Percentiles rank a stretch among this genome's conserved stretches.
phyloP scores from a whole-genome alignment of 768 basidiomycete genomes.

The Tubosaeta sp. region DNA sequence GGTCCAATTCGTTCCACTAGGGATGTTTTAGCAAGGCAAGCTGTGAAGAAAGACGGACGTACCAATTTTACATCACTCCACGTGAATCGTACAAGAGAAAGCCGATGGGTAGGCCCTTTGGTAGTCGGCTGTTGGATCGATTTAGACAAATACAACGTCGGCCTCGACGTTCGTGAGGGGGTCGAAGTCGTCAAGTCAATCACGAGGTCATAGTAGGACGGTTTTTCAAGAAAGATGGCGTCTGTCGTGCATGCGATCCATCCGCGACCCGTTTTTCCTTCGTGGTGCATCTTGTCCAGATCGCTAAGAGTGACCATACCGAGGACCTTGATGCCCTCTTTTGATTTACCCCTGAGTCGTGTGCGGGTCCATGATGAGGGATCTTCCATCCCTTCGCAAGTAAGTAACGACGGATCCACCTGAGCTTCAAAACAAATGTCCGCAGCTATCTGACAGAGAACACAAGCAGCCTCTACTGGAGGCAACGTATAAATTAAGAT shows the following conservation, averaged over 20 bases:
- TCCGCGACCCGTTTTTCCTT: constrained; percentile 57
- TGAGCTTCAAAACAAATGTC: constrained; percentile 58
- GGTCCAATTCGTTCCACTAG: constrained; percentile 77
- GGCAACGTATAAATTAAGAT: constrained; percentile 79
- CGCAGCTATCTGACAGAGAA: constrained; percentile 58
- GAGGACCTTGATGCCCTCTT: constrained; percentile 59
- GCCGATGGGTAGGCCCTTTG: constrained; percentile 45
- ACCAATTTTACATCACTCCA: constrained; percentile 83
- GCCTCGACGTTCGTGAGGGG: constrained; percentile 55
- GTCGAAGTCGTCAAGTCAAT: constrained; percentile 74
- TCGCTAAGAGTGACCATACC: constrained; percentile 81
- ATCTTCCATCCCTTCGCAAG: constrained; percentile 19
- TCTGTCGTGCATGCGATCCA: constrained; percentile 91
- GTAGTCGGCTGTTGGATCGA: constrained; percentile 35
- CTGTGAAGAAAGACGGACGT: constrained; percentile 16
- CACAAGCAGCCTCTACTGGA: constrained; percentile 75
- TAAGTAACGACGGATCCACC: constrained; percentile 21
- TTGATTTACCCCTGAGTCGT: constrained; percentile 37
- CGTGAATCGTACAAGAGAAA: constrained; percentile 66
- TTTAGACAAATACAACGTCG: constrained; percentile 62
- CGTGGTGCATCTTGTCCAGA: constrained; percentile 54
- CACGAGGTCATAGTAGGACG: constrained; percentile 72
- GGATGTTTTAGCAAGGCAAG: neutral
- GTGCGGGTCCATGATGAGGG: constrained; percentile 30
- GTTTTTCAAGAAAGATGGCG: constrained; percentile 78